Evolutionary conservation across 352 stramenopile genomes (phyloP).

Genomic region (Pythium coloratum): DNA sequence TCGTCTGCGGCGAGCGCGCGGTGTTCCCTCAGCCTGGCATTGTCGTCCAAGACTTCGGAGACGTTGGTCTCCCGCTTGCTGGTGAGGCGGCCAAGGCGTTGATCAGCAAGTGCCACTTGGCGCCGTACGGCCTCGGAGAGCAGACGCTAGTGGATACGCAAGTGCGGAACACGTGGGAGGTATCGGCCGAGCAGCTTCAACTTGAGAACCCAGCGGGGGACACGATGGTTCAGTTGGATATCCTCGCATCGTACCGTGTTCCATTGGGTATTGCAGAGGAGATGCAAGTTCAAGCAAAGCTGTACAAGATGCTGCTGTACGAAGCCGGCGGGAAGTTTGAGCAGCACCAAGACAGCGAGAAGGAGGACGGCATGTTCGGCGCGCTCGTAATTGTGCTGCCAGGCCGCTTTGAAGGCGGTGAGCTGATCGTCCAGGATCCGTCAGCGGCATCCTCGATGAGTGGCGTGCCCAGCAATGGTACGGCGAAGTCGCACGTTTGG

Average conservation of each 20-base stretch:
- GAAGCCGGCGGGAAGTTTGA: conserved; percentile 41
- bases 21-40: conserved; percentile 11
- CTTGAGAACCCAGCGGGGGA: conserved; percentile 21
- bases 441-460: not conserved
- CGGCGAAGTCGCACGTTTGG: conserved; percentile 1
- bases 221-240: conserved; percentile 16
- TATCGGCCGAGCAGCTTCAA: conserved; percentile 10
- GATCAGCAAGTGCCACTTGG: conserved; percentile 17
- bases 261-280: conserved; percentile 16
- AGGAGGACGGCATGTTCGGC: conserved; percentile 49
- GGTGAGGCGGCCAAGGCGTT: conserved; percentile 3
- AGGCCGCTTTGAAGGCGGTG: conserved; percentile 20
- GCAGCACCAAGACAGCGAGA: conserved; percentile 51
- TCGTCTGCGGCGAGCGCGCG: not conserved
- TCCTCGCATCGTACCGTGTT: conserved; percentile 9
- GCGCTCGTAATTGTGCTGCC: conserved; percentile 48
- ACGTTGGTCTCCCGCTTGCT: conserved; percentile 12
- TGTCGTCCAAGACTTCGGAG: conserved; percentile 8
- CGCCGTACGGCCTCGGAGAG: conserved; percentile 21
- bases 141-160: conserved; percentile 21
- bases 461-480: not conserved
- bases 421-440: conserved; percentile 21
- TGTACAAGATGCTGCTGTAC: conserved; percentile 53
- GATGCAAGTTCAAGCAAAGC: conserved; percentile 15
- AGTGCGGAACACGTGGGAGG: conserved; percentile 27